These are phyloP conservation scores for Nematodospora valgi DNA, from an alignment of 805 yeast species.

Conservation along the genomic window DNA sequence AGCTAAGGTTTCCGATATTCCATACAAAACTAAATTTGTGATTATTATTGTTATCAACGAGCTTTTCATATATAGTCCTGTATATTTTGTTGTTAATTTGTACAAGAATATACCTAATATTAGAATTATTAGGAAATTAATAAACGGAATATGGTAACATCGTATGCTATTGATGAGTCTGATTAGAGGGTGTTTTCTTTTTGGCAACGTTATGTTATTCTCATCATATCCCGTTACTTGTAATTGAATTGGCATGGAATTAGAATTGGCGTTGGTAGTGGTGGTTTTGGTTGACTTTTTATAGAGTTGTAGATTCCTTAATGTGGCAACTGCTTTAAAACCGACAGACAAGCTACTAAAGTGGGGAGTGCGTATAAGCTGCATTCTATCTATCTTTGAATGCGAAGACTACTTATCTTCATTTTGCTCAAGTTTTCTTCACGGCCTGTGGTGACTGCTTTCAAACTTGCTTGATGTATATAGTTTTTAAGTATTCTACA, in stretches of 20 bases:
- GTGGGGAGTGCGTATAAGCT: no score
- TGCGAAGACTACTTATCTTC: no score
- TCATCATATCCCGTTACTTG: background rate
- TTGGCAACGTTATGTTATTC: background rate
- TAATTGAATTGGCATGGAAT: conserved; percentile 25
- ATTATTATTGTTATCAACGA: conserved; percentile 76
- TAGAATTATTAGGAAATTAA: conserved; percentile 52
- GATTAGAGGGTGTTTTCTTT: conserved; percentile 11
- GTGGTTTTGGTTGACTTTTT: background rate
- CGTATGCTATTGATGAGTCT: conserved; percentile 30
- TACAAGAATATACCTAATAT: conserved; percentile 48
- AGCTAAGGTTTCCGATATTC: conserved; percentile 89
- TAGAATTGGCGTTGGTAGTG: background rate
- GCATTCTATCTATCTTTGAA: no score
- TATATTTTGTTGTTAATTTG: conserved; percentile 56
- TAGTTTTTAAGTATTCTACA: no score
- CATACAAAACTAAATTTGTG: conserved; percentile 77
- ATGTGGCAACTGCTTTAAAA: no score
- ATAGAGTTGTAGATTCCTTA: no score
- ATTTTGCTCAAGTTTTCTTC: no score
- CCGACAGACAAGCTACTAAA: no score
- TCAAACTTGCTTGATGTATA: no score
- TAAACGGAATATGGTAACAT: conserved; percentile 48
- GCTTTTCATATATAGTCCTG: conserved; percentile 55
- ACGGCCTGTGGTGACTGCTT: no score